Percentiles rank a stretch among this genome's conserved stretches.
These are phyloP conservation scores for Agaricus sinodeliciosus DNA, from an alignment of 768 basidiomycete species.

Conservation along the genomic window DNA sequence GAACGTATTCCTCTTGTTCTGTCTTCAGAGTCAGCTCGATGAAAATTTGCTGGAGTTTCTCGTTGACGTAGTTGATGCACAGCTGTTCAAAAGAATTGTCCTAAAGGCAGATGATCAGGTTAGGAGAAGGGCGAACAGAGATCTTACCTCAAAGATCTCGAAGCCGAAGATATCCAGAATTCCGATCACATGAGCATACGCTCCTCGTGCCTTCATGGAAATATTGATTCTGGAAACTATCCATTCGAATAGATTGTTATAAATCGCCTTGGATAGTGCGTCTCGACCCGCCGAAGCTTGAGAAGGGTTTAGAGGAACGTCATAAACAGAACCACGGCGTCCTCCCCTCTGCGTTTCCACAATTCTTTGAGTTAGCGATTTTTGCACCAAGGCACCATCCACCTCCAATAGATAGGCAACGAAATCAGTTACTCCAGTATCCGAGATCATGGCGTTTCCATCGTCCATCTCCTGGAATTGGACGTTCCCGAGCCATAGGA, in stretches of 20 bases:
- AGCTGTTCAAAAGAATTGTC: conserved; percentile 96
- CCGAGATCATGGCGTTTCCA: conserved; percentile 76
- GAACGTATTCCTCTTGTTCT: conserved; percentile 98
- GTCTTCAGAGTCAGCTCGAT: conserved; percentile 98
- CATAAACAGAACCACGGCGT: conserved; percentile 91
- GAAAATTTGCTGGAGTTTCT: conserved; percentile 99
- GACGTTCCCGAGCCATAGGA: conserved; percentile 96
- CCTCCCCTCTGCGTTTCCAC: conserved; percentile 94
- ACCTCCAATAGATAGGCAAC: conserved; percentile 92
- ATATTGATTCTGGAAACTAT: conserved; percentile 94
- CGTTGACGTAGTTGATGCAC: conserved; percentile 99
- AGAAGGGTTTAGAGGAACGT: conserved; percentile 89
- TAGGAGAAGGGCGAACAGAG: background rate
- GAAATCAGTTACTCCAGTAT: conserved; percentile 90
- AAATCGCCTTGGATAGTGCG: conserved; percentile 92
- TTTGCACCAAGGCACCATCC: conserved; percentile 73
- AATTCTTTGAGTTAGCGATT: conserved; percentile 76
- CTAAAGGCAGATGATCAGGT: conserved; percentile 27
- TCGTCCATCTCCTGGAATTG: conserved; percentile 86
- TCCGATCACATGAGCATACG: conserved; percentile 79
- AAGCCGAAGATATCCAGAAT: conserved; percentile 99
- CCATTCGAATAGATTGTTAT: conserved; percentile 99
- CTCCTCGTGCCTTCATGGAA: conserved; percentile 85
- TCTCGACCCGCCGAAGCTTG: conserved; percentile 88
- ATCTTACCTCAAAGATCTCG: conserved; percentile 86